Conservation (phyloP, 2,329 filamentous ascomycete genomes). For the Chrysoporthe deuterocubensis region DNA sequence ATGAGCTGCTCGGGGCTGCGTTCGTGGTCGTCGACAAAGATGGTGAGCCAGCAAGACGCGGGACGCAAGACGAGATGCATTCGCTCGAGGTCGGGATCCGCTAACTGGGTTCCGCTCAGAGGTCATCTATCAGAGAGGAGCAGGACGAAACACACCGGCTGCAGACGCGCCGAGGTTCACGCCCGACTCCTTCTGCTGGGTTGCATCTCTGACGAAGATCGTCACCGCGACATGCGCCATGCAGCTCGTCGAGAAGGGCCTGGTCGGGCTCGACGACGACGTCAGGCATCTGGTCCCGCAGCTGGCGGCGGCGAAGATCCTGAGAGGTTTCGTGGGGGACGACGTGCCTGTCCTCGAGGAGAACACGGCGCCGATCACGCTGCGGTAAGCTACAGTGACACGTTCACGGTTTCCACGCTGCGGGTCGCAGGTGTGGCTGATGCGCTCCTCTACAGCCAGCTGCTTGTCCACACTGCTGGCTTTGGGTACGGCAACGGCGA, state of each 20-base stretch:
- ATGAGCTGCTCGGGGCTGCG: conserved; percentile 43
- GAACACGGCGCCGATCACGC: conserved; percentile 43
- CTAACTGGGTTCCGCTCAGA: conserved; percentile 30
- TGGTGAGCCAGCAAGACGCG: conserved; percentile 31
- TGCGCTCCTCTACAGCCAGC: conserved; percentile 34
- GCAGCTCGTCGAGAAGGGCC: conserved; percentile 43
- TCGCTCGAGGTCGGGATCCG: not conserved
- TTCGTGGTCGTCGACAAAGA: conserved; percentile 41
- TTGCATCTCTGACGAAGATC: conserved; percentile 47
- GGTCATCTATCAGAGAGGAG: conserved; percentile 38
- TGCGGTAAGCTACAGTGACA: conserved; percentile 36
- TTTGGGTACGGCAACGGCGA: conserved; percentile 49
- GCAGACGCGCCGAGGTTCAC: conserved; percentile 36
- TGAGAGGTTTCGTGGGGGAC: conserved; percentile 42
- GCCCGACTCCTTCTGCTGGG: conserved; percentile 38
- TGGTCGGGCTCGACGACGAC: conserved; percentile 41
- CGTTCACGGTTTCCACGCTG: too few species aligned
- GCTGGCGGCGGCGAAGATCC: conserved; percentile 36
- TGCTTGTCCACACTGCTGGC: conserved; percentile 56
- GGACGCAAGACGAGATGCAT: not conserved
- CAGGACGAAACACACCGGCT: conserved; percentile 37
- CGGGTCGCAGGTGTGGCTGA: not conserved
- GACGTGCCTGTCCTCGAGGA: conserved; percentile 43
- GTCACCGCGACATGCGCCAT: conserved; percentile 40
- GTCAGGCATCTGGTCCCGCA: conserved; percentile 38